A percentile compares a stretch with the other conserved stretches of the same genome.
phyloP scores from a whole-genome alignment of 257 asterid species.

The Forsythia suspensa region DNA sequence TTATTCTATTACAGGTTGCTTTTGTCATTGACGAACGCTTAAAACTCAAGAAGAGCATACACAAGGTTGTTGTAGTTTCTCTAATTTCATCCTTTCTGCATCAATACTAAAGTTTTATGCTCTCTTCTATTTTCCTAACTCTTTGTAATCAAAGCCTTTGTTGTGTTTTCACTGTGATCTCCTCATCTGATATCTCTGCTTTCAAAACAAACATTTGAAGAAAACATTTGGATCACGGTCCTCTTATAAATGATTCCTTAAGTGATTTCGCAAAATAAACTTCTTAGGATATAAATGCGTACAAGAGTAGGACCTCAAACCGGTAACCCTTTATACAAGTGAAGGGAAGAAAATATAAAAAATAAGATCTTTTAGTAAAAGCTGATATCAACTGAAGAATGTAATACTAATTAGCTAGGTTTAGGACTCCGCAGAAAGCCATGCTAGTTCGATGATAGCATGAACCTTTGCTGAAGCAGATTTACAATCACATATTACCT shows the following conservation, averaged over 20 bases:
- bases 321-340: too few species aligned
- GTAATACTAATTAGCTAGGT: too few species aligned
- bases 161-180: neutral
- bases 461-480: too few species aligned
- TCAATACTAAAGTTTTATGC: neutral
- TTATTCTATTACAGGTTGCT: conserved; percentile 54
- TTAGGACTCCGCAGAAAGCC: too few species aligned
- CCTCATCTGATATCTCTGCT: neutral
- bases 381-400: too few species aligned
- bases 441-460: too few species aligned
- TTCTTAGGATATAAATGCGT: too few species aligned
- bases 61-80: conserved; percentile 60
- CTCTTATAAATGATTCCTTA: neutral
- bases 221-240: neutral
- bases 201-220: neutral
- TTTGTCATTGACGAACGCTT: conserved; percentile 92
- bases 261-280: too few species aligned
- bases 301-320: too few species aligned
- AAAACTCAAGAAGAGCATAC: conserved; percentile 61
- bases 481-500: too few species aligned
- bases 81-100: neutral
- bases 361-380: too few species aligned
- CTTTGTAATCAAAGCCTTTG: neutral
- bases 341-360: too few species aligned
- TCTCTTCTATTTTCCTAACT: neutral